Conservation (phyloP, 2,329 filamentous ascomycete species). For the Orbilia javanica region DNA sequence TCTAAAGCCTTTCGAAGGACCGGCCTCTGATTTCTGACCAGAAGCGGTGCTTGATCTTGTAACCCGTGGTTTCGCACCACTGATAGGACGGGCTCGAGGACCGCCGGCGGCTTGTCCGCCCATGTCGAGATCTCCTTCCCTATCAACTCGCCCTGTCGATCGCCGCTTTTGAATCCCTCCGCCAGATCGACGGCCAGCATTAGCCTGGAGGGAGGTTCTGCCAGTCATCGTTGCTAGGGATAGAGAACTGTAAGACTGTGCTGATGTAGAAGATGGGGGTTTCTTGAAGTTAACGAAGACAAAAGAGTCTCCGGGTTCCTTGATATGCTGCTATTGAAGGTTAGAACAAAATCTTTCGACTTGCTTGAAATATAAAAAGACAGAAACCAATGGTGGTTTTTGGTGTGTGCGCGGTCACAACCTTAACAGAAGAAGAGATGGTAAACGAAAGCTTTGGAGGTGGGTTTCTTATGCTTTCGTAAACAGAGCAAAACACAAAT, state of each 20-base stretch:
- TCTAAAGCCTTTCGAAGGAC: conserved; percentile 36
- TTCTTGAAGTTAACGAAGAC: conserved; percentile 10
- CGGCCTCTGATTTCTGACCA: conserved; percentile 41
- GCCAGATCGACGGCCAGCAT: conserved; percentile 39
- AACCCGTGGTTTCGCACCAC: conserved; percentile 16
- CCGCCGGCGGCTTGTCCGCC: conserved; percentile 43
- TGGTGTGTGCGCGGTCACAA: conserved; percentile 26
- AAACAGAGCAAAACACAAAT: conserved; percentile 33
- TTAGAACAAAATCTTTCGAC: conserved; percentile 27
- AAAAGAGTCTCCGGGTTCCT: conserved; percentile 20
- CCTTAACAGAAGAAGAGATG: conserved; percentile 24
- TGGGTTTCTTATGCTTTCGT: conserved; percentile 39
- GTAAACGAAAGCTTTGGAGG: conserved; percentile 25
- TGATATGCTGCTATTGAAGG: conserved; percentile 3
- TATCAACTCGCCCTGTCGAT: conserved; percentile 33
- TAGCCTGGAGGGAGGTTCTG: conserved; percentile 50
- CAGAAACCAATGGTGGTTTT: conserved; percentile 18
- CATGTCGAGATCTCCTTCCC: conserved; percentile 55
- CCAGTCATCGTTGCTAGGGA: conserved; percentile 39
- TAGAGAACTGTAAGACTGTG: neutral
- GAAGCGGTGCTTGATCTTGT: conserved; percentile 21
- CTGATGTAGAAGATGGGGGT: neutral
- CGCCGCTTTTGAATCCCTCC: conserved; percentile 49
- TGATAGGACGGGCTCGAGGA: conserved; percentile 45
- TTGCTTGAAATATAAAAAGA: conserved; percentile 34